Evolutionary conservation across 2,329 filamentous ascomycete species (phyloP), one percentile per base, ranked within the genome.

Genomic region (Rutstroemia sp.): DNA sequence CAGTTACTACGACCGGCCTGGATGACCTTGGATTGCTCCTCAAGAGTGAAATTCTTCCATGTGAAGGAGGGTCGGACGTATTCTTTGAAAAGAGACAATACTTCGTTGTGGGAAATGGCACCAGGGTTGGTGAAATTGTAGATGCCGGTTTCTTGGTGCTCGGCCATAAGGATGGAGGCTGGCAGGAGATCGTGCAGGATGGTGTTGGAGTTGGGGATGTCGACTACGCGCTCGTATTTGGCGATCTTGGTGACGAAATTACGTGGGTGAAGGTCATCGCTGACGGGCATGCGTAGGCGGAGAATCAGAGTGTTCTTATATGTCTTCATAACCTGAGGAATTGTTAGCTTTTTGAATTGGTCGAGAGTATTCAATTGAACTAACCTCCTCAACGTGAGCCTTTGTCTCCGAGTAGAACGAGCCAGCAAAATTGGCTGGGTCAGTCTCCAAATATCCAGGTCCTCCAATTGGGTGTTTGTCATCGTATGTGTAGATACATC

Each of bases 61-160:
- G 73, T 75, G 63, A 84, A 80, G 27, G 66, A 68, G 1, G 83
- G 83, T 42, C 82, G 77, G 39, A 87, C 78, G 61, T 84, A 81
- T 60, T 86, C 77, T 64, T 78, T 79, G 72, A 86, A 86, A 44
- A 87, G 72, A 2, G 72, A 63, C 41, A 87, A 73, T 6, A 87
- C 82, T 71, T 87, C 82, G 69, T 87, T 87, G 71, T 87, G 83
- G n/a, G 81, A 84, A 68, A 87, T 86, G 61, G 82, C 80, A 12
- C 83, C 84, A 0, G 84, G 84, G 71, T 87, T 87, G 59, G 83
- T 86, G 69, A 87, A 86, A 73, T 87, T 87, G 71, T 83, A 86
- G 62, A 87, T 74, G 18, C 84, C 84, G 1, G 77, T 80, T 44
- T 86, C 83, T 42, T 73, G 72, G 70, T 84, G 76, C 68, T 85